Percentiles rank a stretch among this genome's conserved stretches.
Evolutionary conservation across 495 filamentous ascomycete genomes (phyloP).

Genomic region (Parachaetomium inaequale): DNA sequence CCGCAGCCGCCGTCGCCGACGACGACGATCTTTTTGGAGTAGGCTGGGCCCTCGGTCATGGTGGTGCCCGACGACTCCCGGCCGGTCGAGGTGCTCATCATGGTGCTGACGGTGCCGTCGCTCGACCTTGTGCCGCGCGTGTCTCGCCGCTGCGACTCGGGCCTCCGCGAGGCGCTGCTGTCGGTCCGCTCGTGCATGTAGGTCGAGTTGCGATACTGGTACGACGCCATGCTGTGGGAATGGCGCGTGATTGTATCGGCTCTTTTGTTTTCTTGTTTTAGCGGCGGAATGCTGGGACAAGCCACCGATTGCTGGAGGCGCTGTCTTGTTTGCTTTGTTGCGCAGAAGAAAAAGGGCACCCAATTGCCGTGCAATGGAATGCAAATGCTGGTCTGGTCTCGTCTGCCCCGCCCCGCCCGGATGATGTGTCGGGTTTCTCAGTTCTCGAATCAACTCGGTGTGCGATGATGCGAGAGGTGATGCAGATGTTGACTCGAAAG

Average conservation of each 20-base stretch:
- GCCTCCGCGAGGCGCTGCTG: constrained; percentile 36
- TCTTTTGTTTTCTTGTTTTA: too few relatives aligned
- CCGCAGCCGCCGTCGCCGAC: constrained; percentile 97
- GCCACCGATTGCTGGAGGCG: not conserved
- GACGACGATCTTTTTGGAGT: constrained; percentile 98
- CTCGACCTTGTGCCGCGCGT: constrained; percentile 47
- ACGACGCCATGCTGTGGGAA: constrained; percentile 38
- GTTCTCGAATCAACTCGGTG: not conserved
- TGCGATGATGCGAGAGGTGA: constrained; percentile 4
- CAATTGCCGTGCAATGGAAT: not conserved
- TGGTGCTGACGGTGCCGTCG: constrained; percentile 79
- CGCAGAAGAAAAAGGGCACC: not conserved
- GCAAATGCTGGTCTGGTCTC: not conserved
- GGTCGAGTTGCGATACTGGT: constrained; percentile 46
- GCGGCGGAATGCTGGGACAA: constrained; percentile 9
- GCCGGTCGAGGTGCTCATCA: constrained; percentile 60
- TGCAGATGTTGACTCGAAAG: constrained; percentile 15
- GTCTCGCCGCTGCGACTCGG: constrained; percentile 36
- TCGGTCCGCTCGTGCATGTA: constrained; percentile 42
- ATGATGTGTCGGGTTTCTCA: not conserved
- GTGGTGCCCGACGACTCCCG: constrained; percentile 74
- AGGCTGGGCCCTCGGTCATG: constrained; percentile 83
- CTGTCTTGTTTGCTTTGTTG: not conserved
- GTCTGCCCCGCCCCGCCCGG: constrained; percentile 10
- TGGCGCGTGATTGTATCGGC: not conserved